These are phyloP conservation scores for Lithohypha guttulata DNA, from an alignment of 2,329 filamentous ascomycete species.

Conservation along the genomic window DNA sequence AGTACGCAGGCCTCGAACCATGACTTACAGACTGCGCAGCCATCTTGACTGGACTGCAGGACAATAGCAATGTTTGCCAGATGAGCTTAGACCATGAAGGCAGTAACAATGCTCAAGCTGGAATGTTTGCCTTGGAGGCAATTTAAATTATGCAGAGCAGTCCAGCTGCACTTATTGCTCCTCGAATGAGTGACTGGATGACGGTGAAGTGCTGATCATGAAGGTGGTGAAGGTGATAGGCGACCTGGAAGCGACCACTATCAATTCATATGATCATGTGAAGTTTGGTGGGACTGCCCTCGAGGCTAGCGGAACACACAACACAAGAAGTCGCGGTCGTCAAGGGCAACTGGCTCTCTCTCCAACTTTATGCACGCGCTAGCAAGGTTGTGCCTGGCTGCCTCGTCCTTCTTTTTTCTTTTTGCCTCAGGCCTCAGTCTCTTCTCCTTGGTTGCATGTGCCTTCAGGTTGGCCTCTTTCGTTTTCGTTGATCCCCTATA, in stretches of 20 bases:
- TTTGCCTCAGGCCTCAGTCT: not conserved
- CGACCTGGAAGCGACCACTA: conserved; percentile 3
- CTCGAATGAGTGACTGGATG: not conserved
- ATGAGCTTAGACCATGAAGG: conserved; percentile 22
- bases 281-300: not conserved
- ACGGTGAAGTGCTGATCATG: not conserved
- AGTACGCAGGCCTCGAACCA: not conserved
- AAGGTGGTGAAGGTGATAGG: not conserved
- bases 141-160: too few species aligned
- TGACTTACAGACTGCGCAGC: conserved; percentile 18
- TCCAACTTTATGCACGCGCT: not conserved
- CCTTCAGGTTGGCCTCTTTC: too few species aligned
- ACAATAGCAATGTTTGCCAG: conserved; percentile 19
- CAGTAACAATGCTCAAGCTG: too few species aligned
- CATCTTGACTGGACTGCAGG: conserved; percentile 13
- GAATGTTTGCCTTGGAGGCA: too few species aligned
- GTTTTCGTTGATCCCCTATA: too few species aligned
- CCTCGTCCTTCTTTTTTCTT: not conserved
- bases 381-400: conserved; percentile 1
- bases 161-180: not conserved
- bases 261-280: not conserved
- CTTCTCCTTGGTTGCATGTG: too few species aligned
- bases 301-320: not conserved
- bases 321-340: not conserved
- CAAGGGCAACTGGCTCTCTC: conserved; percentile 3